Evolutionary conservation across 768 basidiomycete genomes (phyloP), one percentile per base, ranked within the genome.

Genomic region (Leccinum arenicola): DNA sequence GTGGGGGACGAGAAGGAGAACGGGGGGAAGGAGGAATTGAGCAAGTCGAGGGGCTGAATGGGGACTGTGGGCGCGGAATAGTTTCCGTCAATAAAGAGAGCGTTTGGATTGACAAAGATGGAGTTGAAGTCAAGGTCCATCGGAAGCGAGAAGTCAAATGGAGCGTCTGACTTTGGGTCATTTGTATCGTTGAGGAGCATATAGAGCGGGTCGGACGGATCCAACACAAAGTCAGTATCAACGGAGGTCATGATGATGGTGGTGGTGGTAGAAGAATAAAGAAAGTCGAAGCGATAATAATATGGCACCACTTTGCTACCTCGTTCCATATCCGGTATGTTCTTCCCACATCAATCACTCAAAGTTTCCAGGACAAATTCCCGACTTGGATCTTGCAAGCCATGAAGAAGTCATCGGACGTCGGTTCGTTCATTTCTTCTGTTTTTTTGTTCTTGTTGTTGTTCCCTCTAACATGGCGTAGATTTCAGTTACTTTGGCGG

Each of bases 401-500:
- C 53, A 71, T 64, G 70, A 64, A 62, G 25, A 43, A 33, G 31
- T 33, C 31, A 12, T 33, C 62, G 12, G 47, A 64, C 31, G 63
- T 69, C 31, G 71, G 71, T 74, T 38, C 23, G 67, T 58, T 1
- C n/a, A 3, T 52, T 3, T 10, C 11, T 10, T 11, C 27, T n/a
- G 0, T 10, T 3, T 31, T 3, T 10, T 33, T 11, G 5, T 35
- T 35, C 3, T 8, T 25, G 7, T 33, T 11, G 4, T 33, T 33
- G 5, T 8, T 25, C 12, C 0, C 12, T 31, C 15, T 1, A 2
- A 56, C 38, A 12, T 33, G 17, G 31, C 23, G 0, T 65, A 89
- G 90, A 93, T 70, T 93, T 84, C 73, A 91, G 89, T 65, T 80
- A 87, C 54, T 91, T 82, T 61, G 93, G 93, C 50, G 93, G 93